Conservation (phyloP, 352 stramenopile species). For the Globisporangium acanthophoron region DNA sequence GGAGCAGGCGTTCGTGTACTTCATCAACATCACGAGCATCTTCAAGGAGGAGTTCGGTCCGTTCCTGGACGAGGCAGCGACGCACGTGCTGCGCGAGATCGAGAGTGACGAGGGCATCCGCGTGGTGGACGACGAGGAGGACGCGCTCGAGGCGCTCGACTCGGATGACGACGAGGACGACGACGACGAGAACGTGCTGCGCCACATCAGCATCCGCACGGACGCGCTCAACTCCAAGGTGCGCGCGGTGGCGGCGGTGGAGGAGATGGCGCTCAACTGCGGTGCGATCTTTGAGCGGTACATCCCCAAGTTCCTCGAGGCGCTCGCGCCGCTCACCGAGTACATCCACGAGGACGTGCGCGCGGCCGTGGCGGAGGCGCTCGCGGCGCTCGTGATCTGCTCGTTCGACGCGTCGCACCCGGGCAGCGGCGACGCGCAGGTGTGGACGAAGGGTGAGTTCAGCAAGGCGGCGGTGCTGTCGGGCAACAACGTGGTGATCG, state of each 20-base stretch:
- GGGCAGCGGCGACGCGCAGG: constrained; percentile 68
- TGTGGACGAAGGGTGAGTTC: constrained; percentile 83
- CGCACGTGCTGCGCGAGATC: constrained; percentile 61
- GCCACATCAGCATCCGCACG: constrained; percentile 84
- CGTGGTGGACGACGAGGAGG: constrained; percentile 66
- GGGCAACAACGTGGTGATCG: constrained; percentile 70
- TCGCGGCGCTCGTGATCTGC: constrained; percentile 77
- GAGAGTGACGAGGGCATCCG: constrained; percentile 75
- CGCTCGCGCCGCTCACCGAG: constrained; percentile 70
- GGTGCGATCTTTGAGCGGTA: constrained; percentile 74
- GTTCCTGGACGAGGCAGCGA: constrained; percentile 83
- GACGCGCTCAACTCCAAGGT: constrained; percentile 85
- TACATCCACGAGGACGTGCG: constrained; percentile 88
- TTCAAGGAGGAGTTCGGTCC: constrained; percentile 97
- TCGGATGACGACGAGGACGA: constrained; percentile 75
- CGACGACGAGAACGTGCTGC: constrained; percentile 56
- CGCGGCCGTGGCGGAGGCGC: constrained; percentile 68
- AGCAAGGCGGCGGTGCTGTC: constrained; percentile 69
- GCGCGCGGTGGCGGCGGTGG: constrained; percentile 72
- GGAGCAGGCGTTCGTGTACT: constrained; percentile 97
- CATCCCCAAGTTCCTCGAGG: constrained; percentile 79
- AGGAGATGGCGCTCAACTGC: constrained; percentile 82
- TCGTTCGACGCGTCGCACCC: constrained; percentile 81
- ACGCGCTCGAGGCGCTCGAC: constrained; percentile 66
- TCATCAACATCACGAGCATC: constrained; percentile 97